Evolutionary conservation across 495 filamentous ascomycete species (phyloP).

Genomic region (Penicillium roqueforti): DNA sequence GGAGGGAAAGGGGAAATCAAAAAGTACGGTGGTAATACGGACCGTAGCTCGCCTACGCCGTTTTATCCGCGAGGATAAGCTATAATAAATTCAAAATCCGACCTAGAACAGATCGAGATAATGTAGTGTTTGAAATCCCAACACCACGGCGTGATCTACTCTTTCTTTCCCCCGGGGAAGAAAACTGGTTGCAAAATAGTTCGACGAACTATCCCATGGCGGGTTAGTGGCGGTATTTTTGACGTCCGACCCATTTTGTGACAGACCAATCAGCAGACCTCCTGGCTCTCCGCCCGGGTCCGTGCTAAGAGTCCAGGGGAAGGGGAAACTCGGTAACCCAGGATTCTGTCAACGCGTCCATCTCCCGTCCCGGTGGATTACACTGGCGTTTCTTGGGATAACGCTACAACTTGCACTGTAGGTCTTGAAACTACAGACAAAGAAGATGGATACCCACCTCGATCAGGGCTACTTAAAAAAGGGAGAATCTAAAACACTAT

Average conservation of each 20-base stretch:
- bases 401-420: not conserved
- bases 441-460: not conserved
- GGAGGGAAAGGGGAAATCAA: not conserved
- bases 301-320: conserved; percentile 17
- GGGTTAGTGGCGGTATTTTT: conserved; percentile 25
- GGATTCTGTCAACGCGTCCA: conserved; percentile 23
- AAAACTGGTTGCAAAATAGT: conserved; percentile 12
- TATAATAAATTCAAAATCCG: not conserved
- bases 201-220: conserved; percentile 10
- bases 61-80: not conserved
- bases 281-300: conserved; percentile 1
- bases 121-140: conserved; percentile 1
- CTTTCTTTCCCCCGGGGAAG: not conserved
- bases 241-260: conserved; percentile 8
- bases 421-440: not conserved
- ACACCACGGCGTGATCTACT: conserved; percentile 4
- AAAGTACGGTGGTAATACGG: conserved; percentile 9
- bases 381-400: conserved; percentile 2
- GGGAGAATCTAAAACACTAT: not conserved
- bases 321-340: conserved; percentile 21
- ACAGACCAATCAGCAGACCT: conserved; percentile 7
- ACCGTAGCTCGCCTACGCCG: not conserved
- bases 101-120: conserved; percentile 23
- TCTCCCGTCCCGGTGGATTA: conserved; percentile 21
- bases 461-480: not conserved